Conservation (phyloP, 2,329 filamentous ascomycete species). For the Colletotrichum horii region DNA sequence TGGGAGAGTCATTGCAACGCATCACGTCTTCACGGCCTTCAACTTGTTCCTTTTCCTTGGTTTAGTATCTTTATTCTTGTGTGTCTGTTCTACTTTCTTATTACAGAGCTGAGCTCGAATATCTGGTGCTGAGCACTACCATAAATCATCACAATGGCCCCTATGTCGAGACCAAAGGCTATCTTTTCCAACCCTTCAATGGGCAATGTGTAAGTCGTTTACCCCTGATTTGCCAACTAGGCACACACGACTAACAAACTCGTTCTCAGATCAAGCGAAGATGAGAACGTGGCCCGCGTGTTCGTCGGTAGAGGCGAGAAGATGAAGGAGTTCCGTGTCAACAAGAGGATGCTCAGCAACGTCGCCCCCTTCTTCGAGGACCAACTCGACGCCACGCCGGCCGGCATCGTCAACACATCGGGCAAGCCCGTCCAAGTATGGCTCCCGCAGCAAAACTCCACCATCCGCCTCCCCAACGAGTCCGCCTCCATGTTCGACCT, state of each 20-base stretch:
- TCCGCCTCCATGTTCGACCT: conserved; percentile 57
- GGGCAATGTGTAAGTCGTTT: conserved; percentile 13
- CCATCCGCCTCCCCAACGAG: conserved; percentile 48
- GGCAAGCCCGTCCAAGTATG: conserved; percentile 37
- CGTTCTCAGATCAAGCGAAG: neutral
- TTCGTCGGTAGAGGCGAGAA: conserved; percentile 46
- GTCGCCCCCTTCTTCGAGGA: conserved; percentile 54
- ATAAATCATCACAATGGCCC: conserved; percentile 3
- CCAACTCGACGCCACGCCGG: conserved; percentile 42
- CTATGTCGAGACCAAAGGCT: conserved; percentile 20
- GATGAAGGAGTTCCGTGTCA: conserved; percentile 42
- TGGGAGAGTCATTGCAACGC: conserved; percentile 16
- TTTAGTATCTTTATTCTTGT: neutral
- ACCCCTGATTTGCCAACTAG: neutral
- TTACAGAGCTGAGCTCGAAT: conserved; percentile 14
- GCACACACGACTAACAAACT: neutral
- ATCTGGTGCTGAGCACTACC: conserved; percentile 12
- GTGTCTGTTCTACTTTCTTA: neutral
- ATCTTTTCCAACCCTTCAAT: conserved; percentile 10
- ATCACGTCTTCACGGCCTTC: conserved; percentile 6
- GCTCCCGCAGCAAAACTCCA: conserved; percentile 30
- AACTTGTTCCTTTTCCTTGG: neutral
- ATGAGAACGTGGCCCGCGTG: conserved; percentile 34
- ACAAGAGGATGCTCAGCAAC: conserved; percentile 50
- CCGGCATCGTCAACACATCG: conserved; percentile 22